phyloP scores from a whole-genome alignment of 1,284 basidiomycete genomes.

The Cryptococcus maquisensis region DNA sequence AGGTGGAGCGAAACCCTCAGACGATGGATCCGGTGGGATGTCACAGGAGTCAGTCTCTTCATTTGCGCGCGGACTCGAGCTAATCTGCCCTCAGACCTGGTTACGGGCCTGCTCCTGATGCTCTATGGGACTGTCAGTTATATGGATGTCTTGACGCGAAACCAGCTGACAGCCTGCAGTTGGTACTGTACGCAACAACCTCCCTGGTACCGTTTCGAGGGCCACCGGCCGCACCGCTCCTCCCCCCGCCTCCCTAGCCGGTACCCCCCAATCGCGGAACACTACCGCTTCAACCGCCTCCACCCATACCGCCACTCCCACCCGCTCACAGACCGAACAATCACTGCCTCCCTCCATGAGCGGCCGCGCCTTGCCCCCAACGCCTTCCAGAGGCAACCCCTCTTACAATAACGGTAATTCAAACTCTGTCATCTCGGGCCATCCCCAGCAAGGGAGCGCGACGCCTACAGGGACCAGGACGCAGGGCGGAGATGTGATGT shows the following conservation, averaged over 20 bases:
- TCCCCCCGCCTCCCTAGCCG: neutral
- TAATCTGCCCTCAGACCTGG: conserved; percentile 12
- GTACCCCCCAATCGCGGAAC: neutral
- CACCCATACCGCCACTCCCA: neutral
- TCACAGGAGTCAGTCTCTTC: conserved; percentile 17
- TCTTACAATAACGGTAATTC: neutral
- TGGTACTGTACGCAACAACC: conserved; percentile 42
- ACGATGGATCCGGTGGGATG: conserved; percentile 51
- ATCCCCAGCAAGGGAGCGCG: neutral
- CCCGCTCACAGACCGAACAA: conserved; percentile 1
- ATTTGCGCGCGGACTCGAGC: neutral
- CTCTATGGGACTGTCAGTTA: conserved; percentile 83
- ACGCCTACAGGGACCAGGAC: conserved; percentile 2
- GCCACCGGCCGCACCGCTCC: conserved; percentile 13
- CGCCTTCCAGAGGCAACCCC: conserved; percentile 1
- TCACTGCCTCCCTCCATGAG: conserved; percentile 12
- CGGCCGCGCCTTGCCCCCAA: conserved; percentile 9
- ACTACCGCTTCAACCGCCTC: neutral
- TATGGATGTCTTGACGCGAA: neutral
- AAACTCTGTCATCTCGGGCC: neutral
- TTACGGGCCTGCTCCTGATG: conserved; percentile 64
- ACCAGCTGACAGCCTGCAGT: conserved; percentile 21
- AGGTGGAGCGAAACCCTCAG: conserved; percentile 70
- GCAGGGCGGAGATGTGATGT: conserved; percentile 2
- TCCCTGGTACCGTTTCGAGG: conserved; percentile 35